A percentile compares a stretch with the other conserved stretches of the same genome.
phyloP scores from a whole-genome alignment of 176 grass and related monocot genomes.

The Luzula sylvatica region DNA sequence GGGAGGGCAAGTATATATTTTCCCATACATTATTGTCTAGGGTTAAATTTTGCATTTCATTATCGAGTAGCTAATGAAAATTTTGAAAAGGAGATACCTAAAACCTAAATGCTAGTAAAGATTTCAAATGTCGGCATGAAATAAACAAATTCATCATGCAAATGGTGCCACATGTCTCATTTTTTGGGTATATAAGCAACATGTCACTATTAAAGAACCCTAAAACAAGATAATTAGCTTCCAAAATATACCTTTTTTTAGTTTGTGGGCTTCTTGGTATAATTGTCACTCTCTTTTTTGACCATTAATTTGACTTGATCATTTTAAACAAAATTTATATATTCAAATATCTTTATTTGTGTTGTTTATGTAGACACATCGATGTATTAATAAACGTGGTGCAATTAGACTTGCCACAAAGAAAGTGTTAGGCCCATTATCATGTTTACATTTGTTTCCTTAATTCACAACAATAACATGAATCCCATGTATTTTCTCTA shows the following conservation, averaged over 20 bases:
- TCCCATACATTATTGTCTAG: too few species aligned
- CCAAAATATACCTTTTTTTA: constrained; percentile 11
- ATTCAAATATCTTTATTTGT: too few species aligned
- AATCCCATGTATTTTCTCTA: too few species aligned
- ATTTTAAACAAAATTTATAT: too few species aligned
- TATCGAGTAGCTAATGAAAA: background rate
- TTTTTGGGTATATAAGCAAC: background rate
- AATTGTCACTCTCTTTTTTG: background rate
- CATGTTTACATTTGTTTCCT: too few species aligned
- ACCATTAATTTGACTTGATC: too few species aligned
- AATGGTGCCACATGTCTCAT: constrained; percentile 6
- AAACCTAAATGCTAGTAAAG: background rate
- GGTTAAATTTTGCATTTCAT: background rate
- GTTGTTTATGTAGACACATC: too few species aligned
- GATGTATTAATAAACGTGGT: too few species aligned
- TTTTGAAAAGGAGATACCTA: constrained; percentile 2
- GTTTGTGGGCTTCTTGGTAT: background rate
- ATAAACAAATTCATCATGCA: background rate
- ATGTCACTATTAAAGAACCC: constrained; percentile 7
- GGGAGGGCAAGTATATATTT: too few species aligned
- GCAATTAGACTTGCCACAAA: too few species aligned
- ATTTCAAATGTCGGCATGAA: constrained; percentile 9
- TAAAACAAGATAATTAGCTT: constrained; percentile 5
- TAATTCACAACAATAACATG: too few species aligned
- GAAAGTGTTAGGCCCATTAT: too few species aligned